Evolutionary conservation across 228 moss, liverwort and hornwort genomes (phyloP).

Genomic region (Sphagnum fallax): DNA sequence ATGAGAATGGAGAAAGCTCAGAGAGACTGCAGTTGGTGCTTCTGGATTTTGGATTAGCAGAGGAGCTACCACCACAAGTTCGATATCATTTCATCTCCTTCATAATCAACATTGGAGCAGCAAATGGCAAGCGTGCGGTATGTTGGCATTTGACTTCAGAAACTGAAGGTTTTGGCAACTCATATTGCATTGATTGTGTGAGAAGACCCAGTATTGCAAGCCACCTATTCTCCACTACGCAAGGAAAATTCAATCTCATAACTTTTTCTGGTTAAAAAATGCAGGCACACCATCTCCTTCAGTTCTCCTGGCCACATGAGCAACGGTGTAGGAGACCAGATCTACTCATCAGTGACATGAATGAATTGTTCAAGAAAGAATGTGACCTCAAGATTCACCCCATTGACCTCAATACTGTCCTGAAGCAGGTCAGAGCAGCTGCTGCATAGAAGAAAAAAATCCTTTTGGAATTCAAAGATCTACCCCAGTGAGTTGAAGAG

Average conservation of each 20-base stretch:
- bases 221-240: not conserved
- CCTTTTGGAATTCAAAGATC: not conserved
- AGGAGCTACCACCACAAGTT: conserved; percentile 75
- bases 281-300: conserved; percentile 75
- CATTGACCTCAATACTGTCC: conserved; percentile 80
- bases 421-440: conserved; percentile 49
- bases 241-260: not conserved
- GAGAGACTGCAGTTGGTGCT: conserved; percentile 77
- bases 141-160: conserved; percentile 8
- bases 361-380: conserved; percentile 50
- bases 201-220: not conserved
- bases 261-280: not conserved
- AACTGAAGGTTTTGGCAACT: not conserved
- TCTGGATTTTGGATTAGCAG: conserved; percentile 92
- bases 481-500: not conserved
- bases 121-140: conserved; percentile 73
- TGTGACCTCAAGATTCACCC: conserved; percentile 51
- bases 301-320: conserved; percentile 78
- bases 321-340: conserved; percentile 65
- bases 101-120: conserved; percentile 84
- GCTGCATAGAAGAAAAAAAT: not conserved
- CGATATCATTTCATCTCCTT: conserved; percentile 92
- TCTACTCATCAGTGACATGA: conserved; percentile 59
- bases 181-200: not conserved
- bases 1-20: conserved; percentile 43